Base-by-base conservation (phyloP, 31 red algal genomes). In the Bonnemaisonia californica region DNA sequence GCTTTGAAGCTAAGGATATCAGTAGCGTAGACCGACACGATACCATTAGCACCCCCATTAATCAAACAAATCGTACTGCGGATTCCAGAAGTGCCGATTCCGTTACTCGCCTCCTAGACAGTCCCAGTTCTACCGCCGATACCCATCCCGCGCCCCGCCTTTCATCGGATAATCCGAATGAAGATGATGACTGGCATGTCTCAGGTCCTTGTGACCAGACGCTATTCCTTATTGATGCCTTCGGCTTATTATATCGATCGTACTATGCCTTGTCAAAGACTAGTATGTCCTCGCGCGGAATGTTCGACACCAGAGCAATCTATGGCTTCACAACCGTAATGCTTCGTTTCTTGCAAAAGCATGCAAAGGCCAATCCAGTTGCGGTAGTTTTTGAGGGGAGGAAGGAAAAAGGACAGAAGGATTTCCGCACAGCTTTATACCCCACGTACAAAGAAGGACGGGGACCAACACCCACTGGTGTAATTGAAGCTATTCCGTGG, bases 401-500 rank as follows among this genome's bases (percentile, higher is more conserved):
- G 32, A 33, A 37, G 36, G n/a, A 28, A 12, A 41, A 35, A 1
- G 82, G 57, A 16, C 59, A 69, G 31, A 35, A 71, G 22, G 70
- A 61, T 57, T 91, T 91, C 51, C 85, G 92, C 16, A 30, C 34
- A 1, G 32, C 11, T 1, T 34, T 91, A n/a, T 86, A 71, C 69
- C 69, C 92, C 4, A 69, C 47, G 2, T 95, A 95, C 83, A 95
- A 95, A 65, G 86, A 58, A 1, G 48, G 78, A n/a, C 79, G 92
- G 16, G 57, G 61, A 26, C 13, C 12, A 3, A 86, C 84, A 51
- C 92, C 92, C 2, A 30, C 26, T 8, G 87, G 57, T 22, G 51
- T 95, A 3, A 64, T 47, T 36, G 37, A 54, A 2, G 72, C 70
- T 3, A 8, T 95, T 8, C 92, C 92, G 3, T 80, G 39, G 21